phyloP scores from a whole-genome alignment of 2,329 filamentous ascomycete genomes.

The Aspergillus texensis region DNA sequence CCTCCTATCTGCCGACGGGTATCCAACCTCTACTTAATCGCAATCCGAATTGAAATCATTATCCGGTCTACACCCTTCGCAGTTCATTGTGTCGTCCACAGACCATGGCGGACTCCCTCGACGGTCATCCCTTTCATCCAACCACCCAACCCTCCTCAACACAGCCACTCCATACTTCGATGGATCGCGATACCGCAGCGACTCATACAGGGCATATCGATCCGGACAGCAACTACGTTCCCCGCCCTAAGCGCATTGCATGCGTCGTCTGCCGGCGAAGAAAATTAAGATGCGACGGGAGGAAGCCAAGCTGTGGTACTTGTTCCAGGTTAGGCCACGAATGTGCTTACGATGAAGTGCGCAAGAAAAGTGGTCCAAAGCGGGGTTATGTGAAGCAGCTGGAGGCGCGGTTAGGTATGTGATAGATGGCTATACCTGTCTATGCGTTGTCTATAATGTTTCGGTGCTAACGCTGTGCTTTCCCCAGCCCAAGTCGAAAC shows the following conservation, averaged over 20 bases:
- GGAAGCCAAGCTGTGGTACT: conserved; percentile 82
- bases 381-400: conserved; percentile 91
- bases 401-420: conserved; percentile 86
- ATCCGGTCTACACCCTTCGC: not conserved
- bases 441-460: not conserved
- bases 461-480: conserved; percentile 15
- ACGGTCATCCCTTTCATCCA: conserved; percentile 55
- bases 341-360: conserved; percentile 88
- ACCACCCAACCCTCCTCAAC: conserved; percentile 34
- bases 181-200: conserved; percentile 22
- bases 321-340: conserved; percentile 84
- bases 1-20: conserved; percentile 10
- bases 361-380: conserved; percentile 93
- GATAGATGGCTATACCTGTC: not conserved
- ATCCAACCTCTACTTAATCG: not conserved
- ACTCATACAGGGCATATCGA: conserved; percentile 42
- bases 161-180: conserved; percentile 17
- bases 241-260: conserved; percentile 88
- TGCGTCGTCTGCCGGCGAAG: conserved; percentile 92
- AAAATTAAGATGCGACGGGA: conserved; percentile 87
- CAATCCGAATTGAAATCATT: not conserved
- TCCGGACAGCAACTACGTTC: conserved; percentile 60
- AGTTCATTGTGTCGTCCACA: not conserved
- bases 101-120: conserved; percentile 56
- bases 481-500: conserved; percentile 85